Base-by-base conservation (phyloP, 352 stramenopile genomes). In the Globisporangium viniferum region DNA sequence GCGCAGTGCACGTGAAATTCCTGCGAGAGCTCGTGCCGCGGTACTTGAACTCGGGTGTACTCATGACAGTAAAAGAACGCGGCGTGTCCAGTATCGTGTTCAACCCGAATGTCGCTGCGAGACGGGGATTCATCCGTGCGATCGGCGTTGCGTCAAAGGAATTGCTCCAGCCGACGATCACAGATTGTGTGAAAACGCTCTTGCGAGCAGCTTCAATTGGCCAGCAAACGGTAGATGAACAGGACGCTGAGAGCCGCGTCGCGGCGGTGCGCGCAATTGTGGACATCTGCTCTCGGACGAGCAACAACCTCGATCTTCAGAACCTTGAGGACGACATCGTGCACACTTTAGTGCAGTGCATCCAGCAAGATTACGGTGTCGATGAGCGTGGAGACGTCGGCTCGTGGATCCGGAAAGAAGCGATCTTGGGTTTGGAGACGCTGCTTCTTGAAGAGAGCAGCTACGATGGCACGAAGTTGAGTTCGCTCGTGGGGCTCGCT, bases 321-420 rank as follows among this genome's bases (percentile, higher is more conserved):
- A 53, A 60, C 18, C 75, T 80, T 58, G 82, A 91, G 62, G 74
- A 84, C 22, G 51, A 60, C 12, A 86, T 98, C 4, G 86, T 98
- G 18, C 69, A 84, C 14, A 80, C 94, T 39, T 80, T 99, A 2
- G 70, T 99, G 18, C 62, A 70, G 24, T 91, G 86, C 64, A 89
- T 97, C 10, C 79, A 97, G 55, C 76, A 92, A 57, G 98, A 99
- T 77, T 99, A 99, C 74, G 94, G 89, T 27, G 89, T 96, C 10
- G 97, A 99, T 79, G 96, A 98, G 77, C 89, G 98, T 51, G 98
- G 98, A 6, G 98, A 99, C 79, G 96, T 99, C 22, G 98, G 98
- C 12, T 99, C 97, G 12, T 99, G 97, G 97, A 96, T 97, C 49
- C 86, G 98, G 46, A 97, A 97, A 69, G 94, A 92, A 70, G 94